Percentiles rank a stretch among this genome's conserved stretches.
Evolutionary conservation across 2,329 filamentous ascomycete genomes (phyloP).

Genomic region (Colletotrichum tabaci): DNA sequence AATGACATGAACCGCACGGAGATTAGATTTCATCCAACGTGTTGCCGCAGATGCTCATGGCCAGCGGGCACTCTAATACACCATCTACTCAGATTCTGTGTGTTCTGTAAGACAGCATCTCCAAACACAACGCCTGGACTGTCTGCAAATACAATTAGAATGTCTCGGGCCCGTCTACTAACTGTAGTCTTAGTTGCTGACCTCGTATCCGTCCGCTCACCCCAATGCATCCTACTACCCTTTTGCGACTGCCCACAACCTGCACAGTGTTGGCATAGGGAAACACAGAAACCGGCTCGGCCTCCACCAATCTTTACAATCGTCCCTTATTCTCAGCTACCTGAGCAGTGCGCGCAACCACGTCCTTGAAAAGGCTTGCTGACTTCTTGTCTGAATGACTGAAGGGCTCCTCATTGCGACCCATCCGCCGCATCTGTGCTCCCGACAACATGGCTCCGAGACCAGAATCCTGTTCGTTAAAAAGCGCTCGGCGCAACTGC

Average conservation of each 20-base stretch:
- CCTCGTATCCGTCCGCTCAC: not conserved
- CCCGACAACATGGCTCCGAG: not conserved
- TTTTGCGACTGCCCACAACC: too few species aligned
- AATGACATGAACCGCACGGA: not conserved
- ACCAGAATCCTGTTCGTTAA: slow-evolving; percentile 11
- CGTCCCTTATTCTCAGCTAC: not conserved
- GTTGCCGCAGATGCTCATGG: not conserved
- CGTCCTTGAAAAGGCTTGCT: not conserved
- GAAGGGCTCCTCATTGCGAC: not conserved
- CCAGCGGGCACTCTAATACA: not conserved
- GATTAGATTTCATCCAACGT: too few species aligned
- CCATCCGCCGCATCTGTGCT: slow-evolving; percentile 3
- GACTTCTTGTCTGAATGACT: slow-evolving; percentile 4
- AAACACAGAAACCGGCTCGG: not conserved
- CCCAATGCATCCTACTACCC: not conserved
- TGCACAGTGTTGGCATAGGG: not conserved
- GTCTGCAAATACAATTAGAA: not conserved
- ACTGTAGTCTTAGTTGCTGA: not conserved
- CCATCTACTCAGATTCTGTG: not conserved
- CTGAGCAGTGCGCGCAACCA: not conserved
- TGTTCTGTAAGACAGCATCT: not conserved
- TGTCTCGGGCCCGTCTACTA: not conserved
- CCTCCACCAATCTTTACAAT: not conserved
- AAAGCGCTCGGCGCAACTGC: not conserved
- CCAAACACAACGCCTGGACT: slow-evolving; percentile 8